Percentiles rank a stretch among this genome's conserved stretches.
Evolutionary conservation across 371 early-diverging fungal species (phyloP).

Genomic region (Cokeromyces recurvatus): DNA sequence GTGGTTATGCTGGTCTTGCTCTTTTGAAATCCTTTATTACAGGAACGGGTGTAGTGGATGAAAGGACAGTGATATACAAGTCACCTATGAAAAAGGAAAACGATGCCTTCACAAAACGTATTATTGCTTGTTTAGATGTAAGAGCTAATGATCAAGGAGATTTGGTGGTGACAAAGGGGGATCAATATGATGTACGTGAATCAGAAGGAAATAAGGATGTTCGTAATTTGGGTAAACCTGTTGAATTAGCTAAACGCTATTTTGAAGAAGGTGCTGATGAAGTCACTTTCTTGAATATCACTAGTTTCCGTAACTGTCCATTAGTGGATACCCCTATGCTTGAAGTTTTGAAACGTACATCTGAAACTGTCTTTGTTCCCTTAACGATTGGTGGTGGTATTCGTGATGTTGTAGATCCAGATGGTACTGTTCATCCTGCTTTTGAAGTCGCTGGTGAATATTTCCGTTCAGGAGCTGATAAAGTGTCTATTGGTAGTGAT

Average conservation of each 20-base stretch:
- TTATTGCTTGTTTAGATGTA: constrained; percentile 97
- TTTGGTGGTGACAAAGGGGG: constrained; percentile 97
- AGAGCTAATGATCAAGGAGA: constrained; percentile 94
- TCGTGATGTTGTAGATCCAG: constrained; percentile 84
- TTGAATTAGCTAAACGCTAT: constrained; percentile 88
- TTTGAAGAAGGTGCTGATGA: constrained; percentile 97
- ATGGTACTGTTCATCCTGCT: constrained; percentile 76
- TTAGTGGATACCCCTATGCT: constrained; percentile 92
- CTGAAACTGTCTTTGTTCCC: constrained; percentile 94
- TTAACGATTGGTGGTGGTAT: constrained; percentile 98
- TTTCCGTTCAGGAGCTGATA: constrained; percentile 98
- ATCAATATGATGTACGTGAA: constrained; percentile 97
- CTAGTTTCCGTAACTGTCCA: constrained; percentile 91
- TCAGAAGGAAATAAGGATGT: constrained; percentile 64
- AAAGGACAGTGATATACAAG: constrained; percentile 18
- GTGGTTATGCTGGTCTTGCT: constrained; percentile 84
- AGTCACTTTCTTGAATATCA: constrained; percentile 96
- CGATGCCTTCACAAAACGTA: constrained; percentile 78
- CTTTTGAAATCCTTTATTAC: constrained; percentile 80
- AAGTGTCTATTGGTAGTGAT: constrained; percentile 96
- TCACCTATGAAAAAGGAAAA: constrained; percentile 26
- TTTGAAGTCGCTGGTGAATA: constrained; percentile 94
- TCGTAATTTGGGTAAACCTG: constrained; percentile 96
- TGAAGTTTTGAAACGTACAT: constrained; percentile 81
- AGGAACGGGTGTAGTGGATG: constrained; percentile 36